A percentile compares a stretch with the other conserved stretches of the same genome.
Conservation (phyloP, 495 filamentous ascomycete species). For the Penicillium bialowiezense region DNA sequence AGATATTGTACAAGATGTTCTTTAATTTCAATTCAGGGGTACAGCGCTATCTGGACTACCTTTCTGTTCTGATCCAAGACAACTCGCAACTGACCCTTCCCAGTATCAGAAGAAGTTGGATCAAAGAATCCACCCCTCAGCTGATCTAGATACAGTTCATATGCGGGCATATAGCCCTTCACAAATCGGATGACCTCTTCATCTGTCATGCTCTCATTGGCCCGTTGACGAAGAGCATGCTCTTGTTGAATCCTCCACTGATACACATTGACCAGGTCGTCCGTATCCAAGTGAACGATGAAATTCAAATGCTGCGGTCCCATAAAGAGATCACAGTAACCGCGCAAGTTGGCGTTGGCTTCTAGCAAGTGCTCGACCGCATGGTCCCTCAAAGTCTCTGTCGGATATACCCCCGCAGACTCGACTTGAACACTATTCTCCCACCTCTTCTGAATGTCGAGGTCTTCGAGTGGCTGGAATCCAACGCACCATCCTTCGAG, state of each 20-base stretch:
- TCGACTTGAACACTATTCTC: neutral
- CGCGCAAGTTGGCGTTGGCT: conserved; percentile 6
- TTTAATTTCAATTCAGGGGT: neutral
- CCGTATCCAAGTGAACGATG: conserved; percentile 15
- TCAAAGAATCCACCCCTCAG: conserved; percentile 8
- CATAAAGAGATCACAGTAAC: conserved; percentile 17
- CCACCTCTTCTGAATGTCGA: conserved; percentile 1
- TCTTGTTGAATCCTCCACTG: conserved; percentile 16
- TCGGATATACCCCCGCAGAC: neutral
- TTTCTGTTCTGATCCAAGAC: conserved; percentile 9
- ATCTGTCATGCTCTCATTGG: conserved; percentile 11
- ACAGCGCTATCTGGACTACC: neutral
- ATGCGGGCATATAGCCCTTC: conserved; percentile 17
- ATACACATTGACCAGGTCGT: conserved; percentile 18
- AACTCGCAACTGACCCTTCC: conserved; percentile 11
- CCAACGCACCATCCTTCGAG: conserved; percentile 22
- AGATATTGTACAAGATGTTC: neutral
- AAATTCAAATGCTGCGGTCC: conserved; percentile 14
- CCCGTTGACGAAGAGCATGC: conserved; percentile 7
- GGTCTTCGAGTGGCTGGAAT: conserved; percentile 11
- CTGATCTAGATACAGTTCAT: conserved; percentile 17
- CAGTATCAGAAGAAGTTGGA: neutral
- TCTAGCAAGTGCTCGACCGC: conserved; percentile 9
- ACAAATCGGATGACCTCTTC: conserved; percentile 14
- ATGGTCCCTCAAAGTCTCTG: conserved; percentile 13